Conservation (phyloP, 163 green algal species). For the Scenedesmus sp. region DNA sequence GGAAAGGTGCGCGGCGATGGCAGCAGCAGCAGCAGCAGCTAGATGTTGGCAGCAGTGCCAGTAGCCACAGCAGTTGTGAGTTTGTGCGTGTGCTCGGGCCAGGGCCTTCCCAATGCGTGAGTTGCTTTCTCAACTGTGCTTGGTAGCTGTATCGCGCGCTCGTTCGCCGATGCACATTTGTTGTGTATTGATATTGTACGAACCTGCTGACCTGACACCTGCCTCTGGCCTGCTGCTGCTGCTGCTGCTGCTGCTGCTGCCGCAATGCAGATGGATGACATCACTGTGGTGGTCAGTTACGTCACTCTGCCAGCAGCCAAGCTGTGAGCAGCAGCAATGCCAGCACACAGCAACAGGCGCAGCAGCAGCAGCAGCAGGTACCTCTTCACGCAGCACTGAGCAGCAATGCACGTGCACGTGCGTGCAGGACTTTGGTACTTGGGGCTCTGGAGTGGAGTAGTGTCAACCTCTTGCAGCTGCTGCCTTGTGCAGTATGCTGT, state of each 20-base stretch:
- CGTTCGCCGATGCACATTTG: too few relatives aligned
- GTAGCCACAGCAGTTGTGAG: too few relatives aligned
- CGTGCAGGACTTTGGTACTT: background rate
- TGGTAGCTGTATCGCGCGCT: too few relatives aligned
- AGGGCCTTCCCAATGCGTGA: too few relatives aligned
- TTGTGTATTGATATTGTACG: background rate
- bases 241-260: too few relatives aligned
- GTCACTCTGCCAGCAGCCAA: conserved; percentile 57
- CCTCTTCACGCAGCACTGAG: background rate
- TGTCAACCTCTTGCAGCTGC: too few relatives aligned
- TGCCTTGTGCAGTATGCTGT: too few relatives aligned
- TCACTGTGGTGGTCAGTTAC: conserved; percentile 87
- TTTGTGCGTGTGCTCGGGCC: too few relatives aligned
- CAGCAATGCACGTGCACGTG: background rate
- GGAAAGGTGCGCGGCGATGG: conserved; percentile 74
- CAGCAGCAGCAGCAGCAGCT: background rate
- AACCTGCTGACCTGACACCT: background rate
- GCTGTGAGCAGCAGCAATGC: conserved; percentile 23
- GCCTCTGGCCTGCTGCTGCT: background rate
- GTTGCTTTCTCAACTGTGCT: too few relatives aligned
- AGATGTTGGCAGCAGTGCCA: too few relatives aligned
- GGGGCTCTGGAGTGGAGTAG: background rate
- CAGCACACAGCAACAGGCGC: background rate
- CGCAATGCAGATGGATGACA: conserved; percentile 84
- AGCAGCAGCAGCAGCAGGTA: background rate